Conservation (phyloP, 805 yeast genomes). For the Candida lessepsii region DNA sequence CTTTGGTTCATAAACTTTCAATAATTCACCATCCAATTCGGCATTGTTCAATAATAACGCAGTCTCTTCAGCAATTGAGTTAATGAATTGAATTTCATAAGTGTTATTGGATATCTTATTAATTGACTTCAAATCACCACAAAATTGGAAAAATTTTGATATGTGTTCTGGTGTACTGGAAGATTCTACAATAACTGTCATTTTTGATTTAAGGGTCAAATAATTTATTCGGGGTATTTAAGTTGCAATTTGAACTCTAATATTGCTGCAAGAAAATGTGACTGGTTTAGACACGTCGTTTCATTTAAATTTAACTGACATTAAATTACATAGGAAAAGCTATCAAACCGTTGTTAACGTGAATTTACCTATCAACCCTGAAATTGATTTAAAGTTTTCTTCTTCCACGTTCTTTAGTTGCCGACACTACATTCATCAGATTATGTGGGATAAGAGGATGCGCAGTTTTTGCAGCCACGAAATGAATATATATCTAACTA, state of each 20-base stretch:
- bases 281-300: constrained; percentile 9
- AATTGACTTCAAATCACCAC: constrained; percentile 52
- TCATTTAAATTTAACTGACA: constrained; percentile 1
- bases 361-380: too few species aligned
- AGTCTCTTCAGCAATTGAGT: constrained; percentile 62
- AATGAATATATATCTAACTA: too few species aligned
- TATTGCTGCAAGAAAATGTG: constrained; percentile 11
- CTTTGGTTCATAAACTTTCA: constrained; percentile 41
- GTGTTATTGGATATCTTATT: constrained; percentile 30
- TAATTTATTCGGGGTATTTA: neutral
- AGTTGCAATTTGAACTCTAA: neutral
- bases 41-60: constrained; percentile 73
- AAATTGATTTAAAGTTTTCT: too few species aligned
- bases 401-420: too few species aligned
- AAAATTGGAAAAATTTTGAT: constrained; percentile 68
- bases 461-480: neutral
- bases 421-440: too few species aligned
- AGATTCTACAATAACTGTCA: constrained; percentile 31
- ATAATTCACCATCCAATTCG: constrained; percentile 59
- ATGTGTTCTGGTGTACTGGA: constrained; percentile 57
- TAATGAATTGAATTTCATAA: constrained; percentile 53
- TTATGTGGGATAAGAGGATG: too few species aligned
- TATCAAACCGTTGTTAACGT: too few species aligned
- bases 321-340: too few species aligned
- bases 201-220: too few species aligned